Conservation (phyloP, 495 filamentous ascomycete species). For the Neurospora sp. region DNA sequence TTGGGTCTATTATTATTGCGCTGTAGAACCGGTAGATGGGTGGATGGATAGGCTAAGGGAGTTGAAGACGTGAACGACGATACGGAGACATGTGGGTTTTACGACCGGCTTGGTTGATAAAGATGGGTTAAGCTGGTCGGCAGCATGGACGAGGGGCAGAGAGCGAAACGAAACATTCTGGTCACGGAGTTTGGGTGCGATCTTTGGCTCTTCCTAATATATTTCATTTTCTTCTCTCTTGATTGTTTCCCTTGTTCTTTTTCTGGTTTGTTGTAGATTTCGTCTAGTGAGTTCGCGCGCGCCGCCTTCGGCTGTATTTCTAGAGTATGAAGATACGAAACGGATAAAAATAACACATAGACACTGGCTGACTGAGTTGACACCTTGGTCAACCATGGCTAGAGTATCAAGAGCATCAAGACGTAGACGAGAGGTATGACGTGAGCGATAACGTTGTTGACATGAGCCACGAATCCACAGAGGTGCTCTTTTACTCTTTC, state of each 20-base stretch:
- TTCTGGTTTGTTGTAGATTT: neutral
- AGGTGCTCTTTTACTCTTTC: neutral
- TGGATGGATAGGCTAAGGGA: neutral
- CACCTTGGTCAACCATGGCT: neutral
- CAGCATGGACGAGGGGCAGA: neutral
- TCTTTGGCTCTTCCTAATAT: conserved; percentile 1
- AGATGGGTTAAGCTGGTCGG: neutral
- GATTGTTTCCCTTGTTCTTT: neutral
- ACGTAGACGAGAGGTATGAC: neutral
- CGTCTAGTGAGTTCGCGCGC: neutral
- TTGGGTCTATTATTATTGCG: neutral
- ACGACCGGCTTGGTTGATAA: neutral
- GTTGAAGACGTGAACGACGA: neutral
- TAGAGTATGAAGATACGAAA: neutral
- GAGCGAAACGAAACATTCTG: conserved; percentile 1
- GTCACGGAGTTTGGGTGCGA: neutral
- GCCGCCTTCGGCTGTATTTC: neutral
- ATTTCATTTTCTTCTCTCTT: neutral
- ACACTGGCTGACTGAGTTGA: neutral
- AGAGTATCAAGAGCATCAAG: neutral
- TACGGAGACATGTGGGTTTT: neutral
- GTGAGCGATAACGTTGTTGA: neutral
- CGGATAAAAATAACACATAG: neutral
- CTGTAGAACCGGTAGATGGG: neutral
- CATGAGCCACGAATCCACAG: neutral